Percentiles rank a stretch among this genome's conserved stretches.
These are phyloP conservation scores for Prunus armeniaca DNA, from an alignment of 306 rosid genomes.

Conservation along the genomic window DNA sequence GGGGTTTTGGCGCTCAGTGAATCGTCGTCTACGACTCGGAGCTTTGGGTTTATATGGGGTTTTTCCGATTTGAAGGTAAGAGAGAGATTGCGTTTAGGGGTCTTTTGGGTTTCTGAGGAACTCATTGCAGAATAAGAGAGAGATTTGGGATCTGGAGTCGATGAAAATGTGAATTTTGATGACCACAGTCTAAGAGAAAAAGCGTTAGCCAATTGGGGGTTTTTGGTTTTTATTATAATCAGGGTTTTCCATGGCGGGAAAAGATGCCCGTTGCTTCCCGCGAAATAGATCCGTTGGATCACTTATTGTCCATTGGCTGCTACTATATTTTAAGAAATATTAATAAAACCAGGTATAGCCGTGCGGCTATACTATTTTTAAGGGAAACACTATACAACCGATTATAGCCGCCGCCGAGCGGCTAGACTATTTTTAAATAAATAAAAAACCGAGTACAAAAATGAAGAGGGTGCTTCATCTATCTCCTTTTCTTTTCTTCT, in stretches of 20 bases:
- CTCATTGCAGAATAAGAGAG: conserved; percentile 30
- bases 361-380: too few relatives aligned
- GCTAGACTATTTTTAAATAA: too few relatives aligned
- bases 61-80: conserved; percentile 39
- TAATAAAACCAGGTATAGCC: too few relatives aligned
- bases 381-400: too few relatives aligned
- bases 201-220: background rate
- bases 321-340: background rate
- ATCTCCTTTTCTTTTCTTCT: too few relatives aligned
- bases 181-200: background rate
- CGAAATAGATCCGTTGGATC: conserved; percentile 54
- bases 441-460: too few relatives aligned
- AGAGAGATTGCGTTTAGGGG: conserved; percentile 5
- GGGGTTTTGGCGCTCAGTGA: conserved; percentile 52
- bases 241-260: conserved; percentile 38
- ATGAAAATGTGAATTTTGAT: background rate
- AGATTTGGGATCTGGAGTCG: background rate
- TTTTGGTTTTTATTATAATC: background rate
- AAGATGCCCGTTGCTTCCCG: conserved; percentile 46
- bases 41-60: conserved; percentile 22
- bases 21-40: background rate
- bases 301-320: conserved; percentile 26
- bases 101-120: conserved; percentile 22
- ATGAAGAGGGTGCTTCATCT: too few relatives aligned
- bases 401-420: too few relatives aligned